Evolutionary conservation across 2,329 filamentous ascomycete genomes (phyloP).

Genomic region (Arachnomyces sp.): DNA sequence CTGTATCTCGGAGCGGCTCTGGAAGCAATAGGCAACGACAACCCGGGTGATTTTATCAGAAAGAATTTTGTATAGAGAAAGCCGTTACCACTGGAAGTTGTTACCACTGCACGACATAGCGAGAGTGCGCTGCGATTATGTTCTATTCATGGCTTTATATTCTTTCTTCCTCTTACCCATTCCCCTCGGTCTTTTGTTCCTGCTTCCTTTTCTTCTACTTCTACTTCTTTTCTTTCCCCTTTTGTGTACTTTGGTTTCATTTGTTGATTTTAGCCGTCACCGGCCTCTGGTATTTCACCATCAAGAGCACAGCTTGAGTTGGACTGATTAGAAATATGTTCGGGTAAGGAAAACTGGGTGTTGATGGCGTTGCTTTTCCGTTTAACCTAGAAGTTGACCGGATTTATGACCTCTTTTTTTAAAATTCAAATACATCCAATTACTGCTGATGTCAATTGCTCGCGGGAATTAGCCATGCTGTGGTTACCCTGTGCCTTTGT

Average conservation of each 20-base stretch:
- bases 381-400: slow-evolving; percentile 25
- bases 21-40: slow-evolving; percentile 16
- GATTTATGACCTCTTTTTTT: slow-evolving; percentile 18
- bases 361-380: slow-evolving; percentile 32
- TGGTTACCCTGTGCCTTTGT: no score
- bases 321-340: slow-evolving; percentile 35
- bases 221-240: slow-evolving; percentile 18
- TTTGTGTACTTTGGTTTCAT: slow-evolving; percentile 38
- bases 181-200: slow-evolving; percentile 15
- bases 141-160: slow-evolving; percentile 22
- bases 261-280: slow-evolving; percentile 20
- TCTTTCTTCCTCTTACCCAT: slow-evolving; percentile 17
- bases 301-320: slow-evolving; percentile 23
- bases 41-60: slow-evolving; percentile 3
- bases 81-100: no score
- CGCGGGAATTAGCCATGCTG: no score
- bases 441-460: no score
- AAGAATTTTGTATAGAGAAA: no score
- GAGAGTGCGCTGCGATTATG: slow-evolving; percentile 29
- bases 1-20: slow-evolving; percentile 36
- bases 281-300: slow-evolving; percentile 16
- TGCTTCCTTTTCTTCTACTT: slow-evolving; percentile 17
- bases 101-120: slow-evolving; percentile 25
- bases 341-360: slow-evolving; percentile 37
- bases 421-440: slow-evolving; percentile 3